These are phyloP conservation scores for Lasiosphaeria ovina DNA, from an alignment of 495 filamentous ascomycete species.

Conservation along the genomic window DNA sequence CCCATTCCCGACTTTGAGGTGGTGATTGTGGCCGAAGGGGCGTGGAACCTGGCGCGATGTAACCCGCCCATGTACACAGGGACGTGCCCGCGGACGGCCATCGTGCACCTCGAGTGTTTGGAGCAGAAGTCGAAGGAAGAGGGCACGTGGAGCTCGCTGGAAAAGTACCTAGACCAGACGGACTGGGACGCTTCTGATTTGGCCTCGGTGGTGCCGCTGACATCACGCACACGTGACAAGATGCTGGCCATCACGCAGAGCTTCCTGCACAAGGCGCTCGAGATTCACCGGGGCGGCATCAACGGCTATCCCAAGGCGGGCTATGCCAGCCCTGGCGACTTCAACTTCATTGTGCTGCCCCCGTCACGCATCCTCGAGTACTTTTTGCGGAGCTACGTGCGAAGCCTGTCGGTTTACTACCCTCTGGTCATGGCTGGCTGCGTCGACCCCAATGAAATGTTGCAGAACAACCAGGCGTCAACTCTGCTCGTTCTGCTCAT, in stretches of 20 bases:
- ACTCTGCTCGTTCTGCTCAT: conserved; percentile 60
- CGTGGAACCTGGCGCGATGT: conserved; percentile 59
- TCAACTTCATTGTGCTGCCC: conserved; percentile 58
- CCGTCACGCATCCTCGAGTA: conserved; percentile 58
- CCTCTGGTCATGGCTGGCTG: conserved; percentile 49
- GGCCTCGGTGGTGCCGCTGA: conserved; percentile 47
- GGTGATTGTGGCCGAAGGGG: conserved; percentile 52
- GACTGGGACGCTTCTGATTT: conserved; percentile 41
- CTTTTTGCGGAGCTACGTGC: conserved; percentile 59
- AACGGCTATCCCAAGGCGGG: conserved; percentile 32
- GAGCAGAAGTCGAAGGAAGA: conserved; percentile 57
- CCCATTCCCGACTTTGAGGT: conserved; percentile 48
- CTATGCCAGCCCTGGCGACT: conserved; percentile 40
- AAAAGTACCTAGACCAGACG: conserved; percentile 37
- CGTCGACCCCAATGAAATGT: conserved; percentile 59
- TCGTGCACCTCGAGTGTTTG: conserved; percentile 56
- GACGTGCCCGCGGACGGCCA: conserved; percentile 55
- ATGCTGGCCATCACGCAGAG: conserved; percentile 62
- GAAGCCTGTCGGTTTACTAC: conserved; percentile 58
- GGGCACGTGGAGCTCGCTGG: conserved; percentile 43
- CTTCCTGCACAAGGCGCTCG: conserved; percentile 62
- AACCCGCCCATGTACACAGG: conserved; percentile 49
- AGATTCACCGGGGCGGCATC: conserved; percentile 51
- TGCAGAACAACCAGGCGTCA: conserved; percentile 56
- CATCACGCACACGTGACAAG: conserved; percentile 55